phyloP scores from a whole-genome alignment of 805 yeast species.

The Candida glaebosa region DNA sequence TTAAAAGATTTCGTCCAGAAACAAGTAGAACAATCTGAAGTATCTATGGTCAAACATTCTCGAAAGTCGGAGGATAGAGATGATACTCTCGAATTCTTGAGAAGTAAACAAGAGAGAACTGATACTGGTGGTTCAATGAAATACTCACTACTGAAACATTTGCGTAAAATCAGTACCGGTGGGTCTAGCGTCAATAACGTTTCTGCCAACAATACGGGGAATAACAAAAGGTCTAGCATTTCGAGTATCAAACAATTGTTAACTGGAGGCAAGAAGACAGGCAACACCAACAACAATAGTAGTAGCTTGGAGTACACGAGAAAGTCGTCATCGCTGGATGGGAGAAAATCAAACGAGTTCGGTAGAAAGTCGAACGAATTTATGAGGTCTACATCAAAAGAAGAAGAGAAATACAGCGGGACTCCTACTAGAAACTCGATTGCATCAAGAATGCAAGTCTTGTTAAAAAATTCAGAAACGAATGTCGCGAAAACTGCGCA shows the following conservation, averaged over 20 bases:
- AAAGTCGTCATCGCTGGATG: conserved; percentile 21
- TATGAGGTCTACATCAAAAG: background rate
- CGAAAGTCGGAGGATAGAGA: conserved; percentile 20
- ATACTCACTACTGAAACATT: conserved; percentile 26
- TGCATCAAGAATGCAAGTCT: conserved; percentile 52
- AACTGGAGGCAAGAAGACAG: conserved; percentile 4
- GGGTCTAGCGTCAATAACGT: conserved; percentile 16
- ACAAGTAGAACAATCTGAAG: conserved; percentile 22
- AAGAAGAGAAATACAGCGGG: background rate
- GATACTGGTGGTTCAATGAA: conserved; percentile 42
- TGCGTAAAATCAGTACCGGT: conserved; percentile 41
- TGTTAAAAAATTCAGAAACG: conserved; percentile 38
- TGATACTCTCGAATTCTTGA: conserved; percentile 35
- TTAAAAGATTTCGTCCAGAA: conserved; percentile 30
- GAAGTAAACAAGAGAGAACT: conserved; percentile 30
- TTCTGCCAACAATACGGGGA: conserved; percentile 18
- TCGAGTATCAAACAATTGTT: conserved; percentile 23
- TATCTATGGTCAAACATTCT: conserved; percentile 17
- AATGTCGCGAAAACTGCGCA: conserved; percentile 62
- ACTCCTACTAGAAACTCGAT: conserved; percentile 34
- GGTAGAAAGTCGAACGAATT: background rate
- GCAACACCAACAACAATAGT: background rate
- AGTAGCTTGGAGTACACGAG: background rate
- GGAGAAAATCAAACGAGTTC: conserved; percentile 13
- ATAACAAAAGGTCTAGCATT: conserved; percentile 25